Conservation (phyloP, 768 basidiomycete species). For the Kwoniella botswanensis region DNA sequence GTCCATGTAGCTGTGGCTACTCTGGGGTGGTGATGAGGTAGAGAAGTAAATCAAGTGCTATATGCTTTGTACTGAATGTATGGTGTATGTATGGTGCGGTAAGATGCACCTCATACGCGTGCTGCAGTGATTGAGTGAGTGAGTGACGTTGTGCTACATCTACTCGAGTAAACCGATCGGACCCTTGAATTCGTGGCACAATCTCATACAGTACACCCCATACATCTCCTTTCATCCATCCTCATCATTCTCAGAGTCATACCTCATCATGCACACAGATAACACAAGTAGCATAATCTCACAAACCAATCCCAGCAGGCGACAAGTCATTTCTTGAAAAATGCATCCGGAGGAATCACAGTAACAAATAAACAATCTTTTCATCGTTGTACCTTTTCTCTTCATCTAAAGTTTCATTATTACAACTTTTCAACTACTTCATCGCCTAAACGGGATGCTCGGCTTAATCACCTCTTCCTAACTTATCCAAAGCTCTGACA, state of each 20-base stretch:
- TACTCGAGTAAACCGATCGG: not conserved
- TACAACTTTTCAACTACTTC: constrained; percentile 4
- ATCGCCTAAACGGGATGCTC: not conserved
- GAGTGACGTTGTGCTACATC: not conserved
- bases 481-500: constrained; percentile 76
- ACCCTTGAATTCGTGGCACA: not conserved
- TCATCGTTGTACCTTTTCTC: not conserved
- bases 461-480: constrained; percentile 66
- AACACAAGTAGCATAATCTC: not conserved
- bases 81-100: not conserved
- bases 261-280: not conserved
- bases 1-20: not conserved
- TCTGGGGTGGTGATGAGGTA: not conserved
- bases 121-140: not conserved
- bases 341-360: not conserved
- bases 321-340: not conserved
- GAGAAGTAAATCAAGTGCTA: not conserved
- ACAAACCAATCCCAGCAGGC: not conserved
- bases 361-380: not conserved
- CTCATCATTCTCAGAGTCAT: not conserved
- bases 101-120: not conserved
- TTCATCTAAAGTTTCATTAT: not conserved
- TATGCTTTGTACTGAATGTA: not conserved
- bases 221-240: not conserved
- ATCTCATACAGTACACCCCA: not conserved